Conservation (phyloP, 495 filamentous ascomycete genomes). For the Aspergillus campestris region DNA sequence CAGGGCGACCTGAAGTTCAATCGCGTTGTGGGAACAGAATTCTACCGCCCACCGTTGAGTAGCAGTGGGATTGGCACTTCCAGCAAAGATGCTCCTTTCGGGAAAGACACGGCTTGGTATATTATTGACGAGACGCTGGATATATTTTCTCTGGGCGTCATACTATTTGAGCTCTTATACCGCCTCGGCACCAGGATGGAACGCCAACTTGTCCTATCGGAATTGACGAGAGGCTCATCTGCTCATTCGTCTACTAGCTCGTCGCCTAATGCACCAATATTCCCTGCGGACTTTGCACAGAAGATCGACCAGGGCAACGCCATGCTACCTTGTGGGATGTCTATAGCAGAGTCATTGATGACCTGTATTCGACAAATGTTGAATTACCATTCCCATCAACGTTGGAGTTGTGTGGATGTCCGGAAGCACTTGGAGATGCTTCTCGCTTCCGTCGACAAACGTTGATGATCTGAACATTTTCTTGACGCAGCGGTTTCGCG, state of each 20-base stretch:
- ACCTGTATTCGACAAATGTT: conserved; percentile 41
- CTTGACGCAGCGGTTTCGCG: too few species aligned
- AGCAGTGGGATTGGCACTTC: neutral
- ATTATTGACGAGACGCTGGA: conserved; percentile 44
- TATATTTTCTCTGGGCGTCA: conserved; percentile 46
- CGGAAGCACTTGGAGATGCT: conserved; percentile 18
- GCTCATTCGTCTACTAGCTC: neutral
- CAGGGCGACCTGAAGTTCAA: conserved; percentile 17
- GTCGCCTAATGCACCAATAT: conserved; percentile 7
- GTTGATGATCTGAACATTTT: too few species aligned
- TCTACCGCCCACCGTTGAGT: conserved; percentile 33
- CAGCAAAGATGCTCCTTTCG: conserved; percentile 4
- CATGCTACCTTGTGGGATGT: conserved; percentile 17
- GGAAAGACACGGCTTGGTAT: conserved; percentile 14
- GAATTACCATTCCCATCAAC: conserved; percentile 24
- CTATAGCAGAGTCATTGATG: conserved; percentile 31
- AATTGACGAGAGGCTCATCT: conserved; percentile 28
- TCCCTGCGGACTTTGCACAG: conserved; percentile 30
- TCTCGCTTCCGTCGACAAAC: conserved; percentile 1
- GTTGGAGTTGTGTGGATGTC: conserved; percentile 33
- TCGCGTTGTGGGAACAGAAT: conserved; percentile 38
- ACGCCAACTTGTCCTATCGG: conserved; percentile 38
- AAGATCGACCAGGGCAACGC: conserved; percentile 29
- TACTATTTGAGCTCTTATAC: conserved; percentile 46
- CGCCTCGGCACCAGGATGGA: conserved; percentile 46